phyloP scores from a whole-genome alignment of 2,329 filamentous ascomycete species.

The Trichoderma breve region DNA sequence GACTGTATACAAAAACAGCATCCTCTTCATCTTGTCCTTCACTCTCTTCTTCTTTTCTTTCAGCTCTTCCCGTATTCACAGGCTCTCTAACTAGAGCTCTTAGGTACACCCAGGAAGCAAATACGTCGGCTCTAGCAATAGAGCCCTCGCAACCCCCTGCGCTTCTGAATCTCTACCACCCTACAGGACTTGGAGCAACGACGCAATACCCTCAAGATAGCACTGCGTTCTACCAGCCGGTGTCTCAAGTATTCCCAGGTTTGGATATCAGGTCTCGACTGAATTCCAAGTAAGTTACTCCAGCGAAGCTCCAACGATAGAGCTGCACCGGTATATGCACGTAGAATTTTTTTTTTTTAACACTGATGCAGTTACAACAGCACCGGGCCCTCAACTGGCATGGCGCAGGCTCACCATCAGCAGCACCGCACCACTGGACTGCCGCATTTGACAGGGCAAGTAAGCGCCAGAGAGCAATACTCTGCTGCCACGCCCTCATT shows the following conservation, averaged over 20 bases:
- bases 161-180: constrained; percentile 52
- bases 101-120: constrained; percentile 57
- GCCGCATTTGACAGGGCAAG: constrained; percentile 49
- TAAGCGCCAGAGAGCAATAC: constrained; percentile 55
- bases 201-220: constrained; percentile 51
- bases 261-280: constrained; percentile 55
- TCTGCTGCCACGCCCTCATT: constrained; percentile 50
- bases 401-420: constrained; percentile 54
- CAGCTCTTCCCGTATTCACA: not conserved
- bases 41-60: not conserved
- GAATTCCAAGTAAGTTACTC: constrained; percentile 51
- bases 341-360: constrained; percentile 5
- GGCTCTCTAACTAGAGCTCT: constrained; percentile 27
- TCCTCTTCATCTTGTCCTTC: constrained; percentile 1
- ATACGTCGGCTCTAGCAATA: constrained; percentile 51
- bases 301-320: not conserved
- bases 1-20: not conserved
- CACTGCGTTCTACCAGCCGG: constrained; percentile 46
- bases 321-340: not conserved
- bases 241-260: constrained; percentile 45
- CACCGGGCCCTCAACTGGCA: constrained; percentile 52
- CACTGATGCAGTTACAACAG: constrained; percentile 34
- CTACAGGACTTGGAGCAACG: constrained; percentile 46
- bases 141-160: constrained; percentile 52
- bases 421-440: constrained; percentile 44